Percentiles rank a stretch among this genome's conserved stretches.
Conservation (phyloP, 768 basidiomycete species). For the Termitomyces sp. region DNA sequence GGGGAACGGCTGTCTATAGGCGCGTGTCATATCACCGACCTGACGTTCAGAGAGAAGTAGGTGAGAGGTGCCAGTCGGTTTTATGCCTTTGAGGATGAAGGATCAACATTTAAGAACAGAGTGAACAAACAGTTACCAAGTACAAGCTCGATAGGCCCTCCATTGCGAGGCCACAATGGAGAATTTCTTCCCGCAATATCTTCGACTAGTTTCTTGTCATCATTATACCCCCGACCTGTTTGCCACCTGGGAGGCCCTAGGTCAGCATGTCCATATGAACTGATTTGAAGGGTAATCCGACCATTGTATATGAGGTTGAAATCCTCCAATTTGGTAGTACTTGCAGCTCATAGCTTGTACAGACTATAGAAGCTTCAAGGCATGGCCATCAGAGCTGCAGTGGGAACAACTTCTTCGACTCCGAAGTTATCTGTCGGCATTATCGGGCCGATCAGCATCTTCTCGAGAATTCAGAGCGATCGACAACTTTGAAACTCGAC, state of each 20-base stretch:
- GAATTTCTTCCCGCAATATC: conserved; percentile 22
- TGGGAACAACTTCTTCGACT: background rate
- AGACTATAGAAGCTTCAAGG: background rate
- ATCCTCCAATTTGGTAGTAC: conserved; percentile 24
- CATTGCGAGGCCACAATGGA: conserved; percentile 20
- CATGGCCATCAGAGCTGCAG: background rate
- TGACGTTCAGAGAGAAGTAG: conserved; percentile 34
- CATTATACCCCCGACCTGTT: conserved; percentile 12
- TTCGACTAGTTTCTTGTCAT: conserved; percentile 28
- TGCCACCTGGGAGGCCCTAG: background rate
- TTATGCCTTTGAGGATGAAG: conserved; percentile 29
- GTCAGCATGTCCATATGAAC: background rate
- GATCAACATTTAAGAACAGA: background rate
- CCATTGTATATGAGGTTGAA: conserved; percentile 19
- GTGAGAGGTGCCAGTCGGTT: conserved; percentile 36
- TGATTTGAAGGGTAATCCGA: background rate
- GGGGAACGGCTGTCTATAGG: conserved; percentile 10
- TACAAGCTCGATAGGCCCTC: conserved; percentile 30
- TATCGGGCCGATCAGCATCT: background rate
- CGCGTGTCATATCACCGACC: conserved; percentile 15
- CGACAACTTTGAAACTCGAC: background rate
- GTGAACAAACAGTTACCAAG: conserved; percentile 26
- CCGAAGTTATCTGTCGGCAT: background rate
- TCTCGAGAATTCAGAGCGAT: background rate
- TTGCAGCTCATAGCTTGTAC: conserved; percentile 7